phyloP scores from a whole-genome alignment of 2,329 filamentous ascomycete species.

The Pseudocercospora fuligena region DNA sequence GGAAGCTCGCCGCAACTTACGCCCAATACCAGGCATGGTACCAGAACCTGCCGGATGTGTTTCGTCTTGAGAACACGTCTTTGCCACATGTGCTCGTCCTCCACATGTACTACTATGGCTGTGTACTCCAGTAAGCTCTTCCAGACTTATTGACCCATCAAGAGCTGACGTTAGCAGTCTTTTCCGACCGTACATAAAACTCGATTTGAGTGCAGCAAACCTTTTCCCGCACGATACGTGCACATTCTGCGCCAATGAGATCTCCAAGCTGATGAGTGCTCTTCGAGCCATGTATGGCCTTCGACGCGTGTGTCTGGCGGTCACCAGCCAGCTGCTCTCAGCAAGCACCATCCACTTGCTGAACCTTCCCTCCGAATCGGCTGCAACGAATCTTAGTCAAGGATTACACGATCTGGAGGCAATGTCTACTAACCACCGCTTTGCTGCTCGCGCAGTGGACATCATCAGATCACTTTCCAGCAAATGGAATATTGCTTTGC shows the following conservation, averaged over 20 bases:
- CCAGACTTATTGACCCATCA: neutral
- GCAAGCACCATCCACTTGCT: constrained; percentile 52
- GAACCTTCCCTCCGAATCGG: constrained; percentile 46
- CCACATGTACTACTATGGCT: constrained; percentile 44
- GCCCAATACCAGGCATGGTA: constrained; percentile 75
- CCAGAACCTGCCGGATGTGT: constrained; percentile 65
- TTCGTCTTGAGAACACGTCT: constrained; percentile 70
- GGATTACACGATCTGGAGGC: constrained; percentile 49
- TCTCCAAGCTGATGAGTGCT: constrained; percentile 48
- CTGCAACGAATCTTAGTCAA: constrained; percentile 47
- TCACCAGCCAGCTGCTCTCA: constrained; percentile 49
- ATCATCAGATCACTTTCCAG: constrained; percentile 49
- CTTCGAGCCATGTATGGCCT: constrained; percentile 52
- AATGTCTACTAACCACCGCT: constrained; percentile 50
- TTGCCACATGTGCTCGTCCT: constrained; percentile 74
- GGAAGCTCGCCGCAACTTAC: constrained; percentile 67
- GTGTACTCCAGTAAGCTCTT: constrained; percentile 63
- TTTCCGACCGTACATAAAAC: constrained; percentile 74
- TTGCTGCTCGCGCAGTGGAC: constrained; percentile 49
- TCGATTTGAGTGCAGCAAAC: constrained; percentile 61
- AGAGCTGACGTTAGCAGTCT: constrained; percentile 68
- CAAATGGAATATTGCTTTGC: constrained; percentile 51
- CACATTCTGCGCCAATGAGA: constrained; percentile 53
- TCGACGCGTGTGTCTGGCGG: constrained; percentile 45
- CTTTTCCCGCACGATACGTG: constrained; percentile 70